These are phyloP conservation scores for Ligustrum vulgare DNA, from an alignment of 257 asterid genomes.

Conservation along the genomic window DNA sequence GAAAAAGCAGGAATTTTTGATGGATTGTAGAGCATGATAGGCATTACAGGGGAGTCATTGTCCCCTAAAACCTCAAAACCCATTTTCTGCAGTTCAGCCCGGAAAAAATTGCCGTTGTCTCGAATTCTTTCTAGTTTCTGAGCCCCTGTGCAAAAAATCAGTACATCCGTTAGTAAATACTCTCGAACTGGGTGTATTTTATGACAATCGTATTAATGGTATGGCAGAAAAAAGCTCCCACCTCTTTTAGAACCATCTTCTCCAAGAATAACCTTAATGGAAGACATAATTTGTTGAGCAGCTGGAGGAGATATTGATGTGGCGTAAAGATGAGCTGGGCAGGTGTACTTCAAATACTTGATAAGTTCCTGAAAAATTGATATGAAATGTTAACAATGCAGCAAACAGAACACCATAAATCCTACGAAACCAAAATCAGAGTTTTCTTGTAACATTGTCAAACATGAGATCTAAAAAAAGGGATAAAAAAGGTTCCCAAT, in stretches of 20 bases:
- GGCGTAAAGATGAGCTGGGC: slow-evolving; percentile 98
- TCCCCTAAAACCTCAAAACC: slow-evolving; percentile 99
- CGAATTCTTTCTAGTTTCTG: slow-evolving; percentile 86
- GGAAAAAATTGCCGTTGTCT: slow-evolving; percentile 89
- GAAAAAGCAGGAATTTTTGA: slow-evolving; percentile 98
- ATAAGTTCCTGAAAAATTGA: slow-evolving; percentile 70
- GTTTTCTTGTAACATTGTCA: neutral
- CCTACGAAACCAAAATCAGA: slow-evolving; percentile 12
- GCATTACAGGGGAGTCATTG: slow-evolving; percentile 98
- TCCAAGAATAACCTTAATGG: slow-evolving; percentile 88
- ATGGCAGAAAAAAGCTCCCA: slow-evolving; percentile 30
- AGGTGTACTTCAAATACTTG: slow-evolving; percentile 69
- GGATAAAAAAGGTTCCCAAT: neutral
- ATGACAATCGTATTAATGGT: neutral
- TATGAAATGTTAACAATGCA: slow-evolving; percentile 9
- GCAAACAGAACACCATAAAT: slow-evolving; percentile 3
- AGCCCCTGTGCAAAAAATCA: slow-evolving; percentile 61
- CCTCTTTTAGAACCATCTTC: slow-evolving; percentile 99
- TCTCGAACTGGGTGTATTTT: neutral
- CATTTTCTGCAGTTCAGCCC: slow-evolving; percentile 92
- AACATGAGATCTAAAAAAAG: neutral
- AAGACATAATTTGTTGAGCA: slow-evolving; percentile 89
- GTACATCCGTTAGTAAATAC: slow-evolving; percentile 14
- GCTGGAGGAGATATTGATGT: slow-evolving; percentile 97
- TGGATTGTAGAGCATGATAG: slow-evolving; percentile 95